Evolutionary conservation across 352 stramenopile species (phyloP).

Genomic region (Pythium dissotocum): DNA sequence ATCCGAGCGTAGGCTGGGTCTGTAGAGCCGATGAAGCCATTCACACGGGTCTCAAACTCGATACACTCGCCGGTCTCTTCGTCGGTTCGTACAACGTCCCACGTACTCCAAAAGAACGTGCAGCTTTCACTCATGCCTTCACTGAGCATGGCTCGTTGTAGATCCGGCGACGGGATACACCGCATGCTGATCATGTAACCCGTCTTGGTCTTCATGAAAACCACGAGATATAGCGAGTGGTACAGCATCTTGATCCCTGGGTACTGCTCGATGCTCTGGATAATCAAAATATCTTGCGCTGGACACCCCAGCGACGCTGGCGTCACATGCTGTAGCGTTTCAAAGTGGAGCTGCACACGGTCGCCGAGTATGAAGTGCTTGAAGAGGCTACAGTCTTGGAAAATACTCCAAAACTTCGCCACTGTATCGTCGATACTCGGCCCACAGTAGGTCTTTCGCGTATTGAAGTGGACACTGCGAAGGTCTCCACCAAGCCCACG

Average conservation of each 20-base stretch:
- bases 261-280: constrained; percentile 19
- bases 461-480: constrained; percentile 19
- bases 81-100: constrained; percentile 5
- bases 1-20: constrained; percentile 14
- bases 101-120: constrained; percentile 22
- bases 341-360: constrained; percentile 12
- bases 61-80: neutral
- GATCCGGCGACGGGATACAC: constrained; percentile 1
- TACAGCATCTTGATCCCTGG: neutral
- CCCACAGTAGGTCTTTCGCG: constrained; percentile 6
- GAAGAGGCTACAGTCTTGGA: constrained; percentile 6
- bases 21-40: constrained; percentile 13
- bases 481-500: constrained; percentile 12
- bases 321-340: constrained; percentile 19
- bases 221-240: constrained; percentile 20
- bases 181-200: constrained; percentile 7
- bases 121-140: constrained; percentile 10
- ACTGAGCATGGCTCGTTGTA: constrained; percentile 13
- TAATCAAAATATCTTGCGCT: constrained; percentile 11
- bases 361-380: constrained; percentile 4
- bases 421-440: neutral
- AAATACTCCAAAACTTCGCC: constrained; percentile 12
- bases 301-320: neutral
- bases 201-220: constrained; percentile 10
- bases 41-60: constrained; percentile 5